These are phyloP conservation scores for Globisporangium yorkense DNA, from an alignment of 352 stramenopile species.

Conservation along the genomic window DNA sequence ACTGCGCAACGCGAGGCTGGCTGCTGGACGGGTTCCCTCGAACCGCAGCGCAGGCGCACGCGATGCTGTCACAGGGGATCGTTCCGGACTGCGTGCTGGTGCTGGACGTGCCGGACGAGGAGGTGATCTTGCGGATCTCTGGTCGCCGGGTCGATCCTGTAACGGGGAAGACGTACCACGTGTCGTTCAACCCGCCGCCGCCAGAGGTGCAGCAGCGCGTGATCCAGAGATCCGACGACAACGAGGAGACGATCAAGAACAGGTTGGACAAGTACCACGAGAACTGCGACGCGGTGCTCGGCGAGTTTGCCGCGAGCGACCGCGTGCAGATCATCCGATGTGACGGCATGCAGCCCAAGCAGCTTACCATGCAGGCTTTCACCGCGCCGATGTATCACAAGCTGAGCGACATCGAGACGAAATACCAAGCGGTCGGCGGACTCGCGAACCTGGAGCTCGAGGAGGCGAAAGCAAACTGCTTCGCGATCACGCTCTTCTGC, in stretches of 20 bases:
- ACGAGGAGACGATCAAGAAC: slow-evolving; percentile 88
- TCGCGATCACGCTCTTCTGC: slow-evolving; percentile 60
- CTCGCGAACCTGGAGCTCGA: slow-evolving; percentile 25
- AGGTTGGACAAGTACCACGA: slow-evolving; percentile 82
- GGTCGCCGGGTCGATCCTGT: slow-evolving; percentile 92
- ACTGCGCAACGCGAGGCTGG: slow-evolving; percentile 86
- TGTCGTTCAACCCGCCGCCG: slow-evolving; percentile 92
- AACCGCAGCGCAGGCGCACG: slow-evolving; percentile 80
- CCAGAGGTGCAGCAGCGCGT: slow-evolving; percentile 53
- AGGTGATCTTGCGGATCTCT: slow-evolving; percentile 94
- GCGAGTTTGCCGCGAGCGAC: slow-evolving; percentile 25
- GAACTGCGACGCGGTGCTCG: slow-evolving; percentile 46
- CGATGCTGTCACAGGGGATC: slow-evolving; percentile 68
- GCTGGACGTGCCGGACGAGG: slow-evolving; percentile 92
- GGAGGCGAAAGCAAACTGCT: slow-evolving; percentile 47
- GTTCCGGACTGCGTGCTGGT: slow-evolving; percentile 87
- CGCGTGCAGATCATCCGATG: slow-evolving; percentile 48
- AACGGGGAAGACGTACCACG: slow-evolving; percentile 93
- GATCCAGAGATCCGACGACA: slow-evolving; percentile 89
- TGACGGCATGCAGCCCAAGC: slow-evolving; percentile 44
- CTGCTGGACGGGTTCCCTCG: slow-evolving; percentile 93
- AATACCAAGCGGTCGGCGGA: slow-evolving; percentile 19
- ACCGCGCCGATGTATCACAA: slow-evolving; percentile 39
- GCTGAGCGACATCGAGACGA: slow-evolving; percentile 31
- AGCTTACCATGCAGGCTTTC: slow-evolving; percentile 39